These are phyloP conservation scores for Aquilaria sinensis DNA, from an alignment of 345 rosid genomes.

Conservation along the genomic window DNA sequence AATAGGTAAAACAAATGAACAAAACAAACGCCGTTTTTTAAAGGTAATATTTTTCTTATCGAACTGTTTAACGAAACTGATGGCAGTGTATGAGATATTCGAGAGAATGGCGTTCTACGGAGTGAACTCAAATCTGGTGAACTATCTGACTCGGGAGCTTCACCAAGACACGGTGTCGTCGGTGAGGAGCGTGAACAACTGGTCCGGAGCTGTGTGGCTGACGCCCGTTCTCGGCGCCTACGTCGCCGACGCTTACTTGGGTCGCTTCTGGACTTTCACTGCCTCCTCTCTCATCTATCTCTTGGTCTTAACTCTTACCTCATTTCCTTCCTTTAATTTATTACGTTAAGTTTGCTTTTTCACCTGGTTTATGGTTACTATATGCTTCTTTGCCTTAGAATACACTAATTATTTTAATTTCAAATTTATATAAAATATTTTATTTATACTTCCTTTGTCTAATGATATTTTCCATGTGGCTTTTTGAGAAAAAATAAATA, in stretches of 20 bases:
- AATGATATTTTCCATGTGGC: too few species aligned
- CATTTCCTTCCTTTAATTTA: background rate
- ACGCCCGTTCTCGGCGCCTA: conserved; percentile 89
- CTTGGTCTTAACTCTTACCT: conserved; percentile 30
- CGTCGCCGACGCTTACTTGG: conserved; percentile 83
- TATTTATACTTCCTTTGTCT: too few species aligned
- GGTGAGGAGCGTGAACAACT: conserved; percentile 81
- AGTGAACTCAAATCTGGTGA: conserved; percentile 77
- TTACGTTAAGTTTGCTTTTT: background rate
- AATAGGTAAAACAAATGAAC: conserved; percentile 38
- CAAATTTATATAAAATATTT: too few species aligned
- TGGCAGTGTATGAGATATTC: conserved; percentile 79
- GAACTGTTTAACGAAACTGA: background rate
- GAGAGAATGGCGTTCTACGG: conserved; percentile 97
- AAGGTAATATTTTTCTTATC: background rate
- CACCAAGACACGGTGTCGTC: conserved; percentile 84
- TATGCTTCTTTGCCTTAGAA: conserved; percentile 7
- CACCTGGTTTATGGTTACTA: conserved; percentile 3
- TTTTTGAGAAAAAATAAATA: too few species aligned
- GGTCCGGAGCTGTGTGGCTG: conserved; percentile 95
- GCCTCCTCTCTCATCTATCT: conserved; percentile 73
- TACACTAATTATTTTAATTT: background rate
- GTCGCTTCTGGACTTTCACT: conserved; percentile 96
- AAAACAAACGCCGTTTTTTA: background rate
- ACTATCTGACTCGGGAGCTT: conserved; percentile 68